Evolutionary conservation across 495 filamentous ascomycete species (phyloP).

Genomic region (Penicillium tannophilum): DNA sequence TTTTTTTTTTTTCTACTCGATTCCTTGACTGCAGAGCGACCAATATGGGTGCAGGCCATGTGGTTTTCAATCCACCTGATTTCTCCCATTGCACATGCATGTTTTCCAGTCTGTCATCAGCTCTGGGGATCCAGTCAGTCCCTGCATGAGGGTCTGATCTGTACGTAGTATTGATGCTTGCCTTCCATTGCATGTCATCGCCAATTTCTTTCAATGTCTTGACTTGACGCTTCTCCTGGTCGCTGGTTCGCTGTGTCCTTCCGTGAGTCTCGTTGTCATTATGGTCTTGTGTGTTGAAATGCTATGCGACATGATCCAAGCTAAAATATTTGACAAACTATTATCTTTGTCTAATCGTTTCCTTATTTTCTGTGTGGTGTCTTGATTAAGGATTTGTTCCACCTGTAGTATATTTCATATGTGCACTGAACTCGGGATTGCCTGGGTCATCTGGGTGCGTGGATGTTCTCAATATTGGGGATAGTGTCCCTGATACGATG

Average conservation of each 20-base stretch:
- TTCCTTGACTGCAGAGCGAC: conserved; percentile 1
- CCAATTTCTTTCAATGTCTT: not conserved
- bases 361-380: not conserved
- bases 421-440: not conserved
- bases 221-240: not conserved
- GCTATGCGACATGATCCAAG: conserved; percentile 16
- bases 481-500: not conserved
- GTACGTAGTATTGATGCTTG: conserved; percentile 11
- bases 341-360: conserved; percentile 23
- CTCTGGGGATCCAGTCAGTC: not conserved
- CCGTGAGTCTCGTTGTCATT: not conserved
- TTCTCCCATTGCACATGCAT: not conserved
- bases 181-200: not conserved
- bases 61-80: not conserved
- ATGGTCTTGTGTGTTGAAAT: conserved; percentile 14
- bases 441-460: not conserved
- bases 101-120: not conserved
- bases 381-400: not conserved
- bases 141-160: conserved; percentile 4
- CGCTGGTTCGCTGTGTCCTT: conserved; percentile 1
- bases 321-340: conserved; percentile 26
- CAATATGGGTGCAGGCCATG: not conserved
- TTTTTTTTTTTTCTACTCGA: conserved; percentile 1
- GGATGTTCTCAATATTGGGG: not conserved
- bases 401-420: not conserved